A percentile compares a stretch with the other conserved stretches of the same genome.
These are phyloP conservation scores for Syncephalastrum monosporum DNA, from an alignment of 371 early-diverging fungal species.

Conservation along the genomic window DNA sequence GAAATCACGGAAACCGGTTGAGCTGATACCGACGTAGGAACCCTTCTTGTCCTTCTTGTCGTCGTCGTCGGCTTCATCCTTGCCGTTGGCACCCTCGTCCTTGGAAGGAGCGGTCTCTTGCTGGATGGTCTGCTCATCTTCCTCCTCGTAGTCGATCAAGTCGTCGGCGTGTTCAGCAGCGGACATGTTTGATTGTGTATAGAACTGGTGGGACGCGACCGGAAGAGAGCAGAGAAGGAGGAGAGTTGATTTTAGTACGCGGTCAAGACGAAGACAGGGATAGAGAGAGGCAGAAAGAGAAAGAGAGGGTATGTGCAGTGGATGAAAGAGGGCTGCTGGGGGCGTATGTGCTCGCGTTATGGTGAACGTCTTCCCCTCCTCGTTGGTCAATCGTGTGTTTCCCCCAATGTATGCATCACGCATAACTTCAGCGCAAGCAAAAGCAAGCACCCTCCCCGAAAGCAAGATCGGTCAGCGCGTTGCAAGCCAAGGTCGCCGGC, in stretches of 20 bases:
- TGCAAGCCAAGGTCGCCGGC: too few relatives aligned
- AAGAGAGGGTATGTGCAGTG: constrained; percentile 2
- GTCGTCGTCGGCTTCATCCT: constrained; percentile 45
- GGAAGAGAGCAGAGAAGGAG: background rate
- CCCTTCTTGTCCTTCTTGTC: constrained; percentile 91
- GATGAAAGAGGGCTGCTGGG: background rate
- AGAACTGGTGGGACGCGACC: background rate
- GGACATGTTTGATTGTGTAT: constrained; percentile 32
- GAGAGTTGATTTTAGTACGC: constrained; percentile 10
- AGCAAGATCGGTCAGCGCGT: too few relatives aligned
- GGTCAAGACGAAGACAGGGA: background rate
- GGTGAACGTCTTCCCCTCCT: too few relatives aligned
- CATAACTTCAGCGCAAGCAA: too few relatives aligned
- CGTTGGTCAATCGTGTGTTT: too few relatives aligned
- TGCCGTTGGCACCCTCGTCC: constrained; percentile 19
- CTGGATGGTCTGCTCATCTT: constrained; percentile 66
- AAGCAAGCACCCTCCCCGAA: too few relatives aligned
- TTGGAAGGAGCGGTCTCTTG: constrained; percentile 31
- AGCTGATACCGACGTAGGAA: constrained; percentile 96
- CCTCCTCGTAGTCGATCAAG: constrained; percentile 95
- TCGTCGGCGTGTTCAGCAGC: constrained; percentile 82
- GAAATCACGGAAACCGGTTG: constrained; percentile 98
- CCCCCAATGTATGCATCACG: too few relatives aligned
- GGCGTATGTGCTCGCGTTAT: too few relatives aligned
- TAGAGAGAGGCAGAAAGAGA: background rate